phyloP scores from a whole-genome alignment of 257 asterid genomes.

The Agastache rugosa region DNA sequence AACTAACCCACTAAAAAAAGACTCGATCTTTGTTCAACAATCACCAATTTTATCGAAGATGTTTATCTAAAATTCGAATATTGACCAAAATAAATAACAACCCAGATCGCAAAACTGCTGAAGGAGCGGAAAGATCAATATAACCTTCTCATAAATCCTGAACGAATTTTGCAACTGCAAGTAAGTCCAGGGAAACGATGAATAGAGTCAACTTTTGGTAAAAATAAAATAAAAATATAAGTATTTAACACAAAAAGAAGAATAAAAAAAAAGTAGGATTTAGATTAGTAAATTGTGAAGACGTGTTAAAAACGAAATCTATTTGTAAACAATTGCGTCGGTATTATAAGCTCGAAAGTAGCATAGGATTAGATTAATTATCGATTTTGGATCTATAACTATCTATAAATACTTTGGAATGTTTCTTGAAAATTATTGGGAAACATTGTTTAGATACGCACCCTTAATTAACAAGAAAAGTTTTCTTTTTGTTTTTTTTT shows the following conservation, averaged over 20 bases:
- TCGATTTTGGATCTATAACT: background rate
- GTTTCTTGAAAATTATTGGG: slow-evolving; percentile 11
- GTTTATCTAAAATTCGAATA: background rate
- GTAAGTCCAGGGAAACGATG: background rate
- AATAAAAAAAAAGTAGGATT: too few relatives aligned
- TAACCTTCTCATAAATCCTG: background rate
- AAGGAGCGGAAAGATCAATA: slow-evolving; percentile 32
- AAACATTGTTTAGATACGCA: background rate
- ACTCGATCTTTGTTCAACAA: slow-evolving; percentile 19
- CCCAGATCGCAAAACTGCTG: slow-evolving; percentile 36
- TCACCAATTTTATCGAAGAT: slow-evolving; percentile 19
- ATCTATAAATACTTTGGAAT: background rate
- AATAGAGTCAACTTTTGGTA: slow-evolving; percentile 36
- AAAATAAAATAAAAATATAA: background rate
- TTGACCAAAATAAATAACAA: slow-evolving; percentile 8
- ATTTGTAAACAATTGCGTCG: background rate
- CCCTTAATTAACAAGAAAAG: slow-evolving; percentile 23
- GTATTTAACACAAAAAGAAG: too few relatives aligned
- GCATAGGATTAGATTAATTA: background rate
- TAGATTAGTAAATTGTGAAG: slow-evolving; percentile 2
- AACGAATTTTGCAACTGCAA: slow-evolving; percentile 19
- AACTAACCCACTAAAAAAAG: slow-evolving; percentile 22
- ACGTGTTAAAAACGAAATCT: slow-evolving; percentile 25
- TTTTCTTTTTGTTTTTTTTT: too few relatives aligned
- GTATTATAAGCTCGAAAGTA: background rate